Conservation (phyloP, 192 early-diverging fungal genomes). For the Cetraspora pellucida region DNA sequence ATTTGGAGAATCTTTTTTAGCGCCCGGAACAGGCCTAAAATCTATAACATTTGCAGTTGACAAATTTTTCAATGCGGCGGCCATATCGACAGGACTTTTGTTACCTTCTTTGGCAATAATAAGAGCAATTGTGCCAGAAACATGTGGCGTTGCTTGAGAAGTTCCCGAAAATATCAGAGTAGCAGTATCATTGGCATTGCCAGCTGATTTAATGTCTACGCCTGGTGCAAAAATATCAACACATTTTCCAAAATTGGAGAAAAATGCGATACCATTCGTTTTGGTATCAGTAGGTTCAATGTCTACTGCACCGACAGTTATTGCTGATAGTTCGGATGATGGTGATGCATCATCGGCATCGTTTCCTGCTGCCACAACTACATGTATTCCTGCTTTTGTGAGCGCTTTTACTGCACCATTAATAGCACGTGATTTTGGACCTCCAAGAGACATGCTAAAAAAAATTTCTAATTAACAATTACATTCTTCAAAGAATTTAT, state of each 20-base stretch:
- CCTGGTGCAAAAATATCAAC: conserved; percentile 94
- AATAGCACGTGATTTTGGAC: conserved; percentile 30
- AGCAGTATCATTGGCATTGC: conserved; percentile 41
- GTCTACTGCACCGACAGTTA: conserved; percentile 86
- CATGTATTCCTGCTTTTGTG: conserved; percentile 48
- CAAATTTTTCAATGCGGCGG: neutral
- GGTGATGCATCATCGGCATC: conserved; percentile 55
- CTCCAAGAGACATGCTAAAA: conserved; percentile 48
- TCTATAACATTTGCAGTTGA: conserved; percentile 20
- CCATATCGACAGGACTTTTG: neutral
- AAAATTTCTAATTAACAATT: conserved; percentile 21
- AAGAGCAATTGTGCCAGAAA: conserved; percentile 56
- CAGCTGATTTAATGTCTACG: conserved; percentile 50
- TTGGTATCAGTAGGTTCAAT: conserved; percentile 73
- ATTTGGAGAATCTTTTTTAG: conserved; percentile 42
- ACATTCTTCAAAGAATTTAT: conserved; percentile 29
- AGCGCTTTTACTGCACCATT: conserved; percentile 41
- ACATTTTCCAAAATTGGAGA: conserved; percentile 89
- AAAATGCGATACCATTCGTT: conserved; percentile 72
- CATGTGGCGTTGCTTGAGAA: conserved; percentile 59
- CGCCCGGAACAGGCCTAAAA: neutral
- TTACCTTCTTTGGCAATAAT: conserved; percentile 18
- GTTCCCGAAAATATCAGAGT: conserved; percentile 56
- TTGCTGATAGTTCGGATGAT: conserved; percentile 50
- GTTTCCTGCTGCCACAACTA: conserved; percentile 69